Base-by-base conservation (phyloP, 2,329 filamentous ascomycete species). In the Emergomyces africanus region DNA sequence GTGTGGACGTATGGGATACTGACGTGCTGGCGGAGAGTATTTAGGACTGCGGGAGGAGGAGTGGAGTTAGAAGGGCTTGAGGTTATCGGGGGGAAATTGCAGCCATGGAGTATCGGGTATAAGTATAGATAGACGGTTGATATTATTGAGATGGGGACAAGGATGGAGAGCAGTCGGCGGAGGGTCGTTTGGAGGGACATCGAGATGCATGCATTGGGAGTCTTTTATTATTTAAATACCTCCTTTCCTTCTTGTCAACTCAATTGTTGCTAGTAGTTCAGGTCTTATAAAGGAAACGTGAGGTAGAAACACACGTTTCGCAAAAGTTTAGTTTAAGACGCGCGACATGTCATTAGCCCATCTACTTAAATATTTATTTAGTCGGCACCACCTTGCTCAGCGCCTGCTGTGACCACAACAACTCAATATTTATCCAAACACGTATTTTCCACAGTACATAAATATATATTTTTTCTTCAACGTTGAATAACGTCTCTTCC, bases 71-170 rank as follows among this genome's bases (percentile, higher is more conserved):
- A 61, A 51, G 61, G 57, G 20, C 10, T 54, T n/a, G 33, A 33
- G 61, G 57, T 28, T 55, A 54, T 53, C 20, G 49, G 61, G 76
- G 91, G 89, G 73, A 96, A 97, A 42, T 81, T 84, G 77, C 91
- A 97, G 68, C 83, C 81, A 64, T 84, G 81, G 68, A 96, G 86
- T 65, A 89, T 69, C 9, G 94, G 91, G 70, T 95, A 97, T 44
- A 92, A 78, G 76, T 96, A 96, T 57, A 97, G 80, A 75, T 91
- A 95, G 64, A 85, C 67, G 57, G 88, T 89, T 68, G 83, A 82
- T 63, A 83, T 74, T 68, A 92, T 67, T 60, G 88, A 85, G 69
- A 92, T 68, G 54, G 89, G 85, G 50, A 87, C 69, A 42, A 85
- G 72, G 63, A 80, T 67, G 67, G 74, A 68, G 69, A 78, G 75